These are phyloP conservation scores for Rhodotorula babjevae DNA, from an alignment of 768 basidiomycete genomes.

Conservation along the genomic window DNA sequence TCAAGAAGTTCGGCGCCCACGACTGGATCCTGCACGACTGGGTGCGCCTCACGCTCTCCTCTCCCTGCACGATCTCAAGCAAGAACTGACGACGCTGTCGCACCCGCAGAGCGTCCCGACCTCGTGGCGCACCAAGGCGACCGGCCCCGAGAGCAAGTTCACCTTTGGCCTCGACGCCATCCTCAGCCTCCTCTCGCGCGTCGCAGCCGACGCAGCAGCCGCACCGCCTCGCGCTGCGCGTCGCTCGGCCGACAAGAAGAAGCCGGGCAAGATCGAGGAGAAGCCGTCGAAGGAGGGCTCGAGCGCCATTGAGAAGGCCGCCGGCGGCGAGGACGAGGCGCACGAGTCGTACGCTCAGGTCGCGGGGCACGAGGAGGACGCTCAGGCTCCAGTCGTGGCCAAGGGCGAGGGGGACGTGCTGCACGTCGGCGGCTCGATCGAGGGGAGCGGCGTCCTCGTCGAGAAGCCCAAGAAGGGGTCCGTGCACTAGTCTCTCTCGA, in stretches of 20 bases:
- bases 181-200: not conserved
- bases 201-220: not conserved
- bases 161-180: constrained; percentile 12
- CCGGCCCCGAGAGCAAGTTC: constrained; percentile 1
- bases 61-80: too few relatives aligned
- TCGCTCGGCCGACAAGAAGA: too few relatives aligned
- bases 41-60: not conserved
- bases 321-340: not conserved
- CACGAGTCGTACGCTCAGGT: not conserved
- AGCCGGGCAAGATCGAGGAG: too few relatives aligned
- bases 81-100: not conserved
- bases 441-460: not conserved
- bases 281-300: not conserved
- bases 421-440: not conserved
- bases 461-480: not conserved
- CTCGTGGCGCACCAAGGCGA: not conserved
- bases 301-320: not conserved
- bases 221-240: too few relatives aligned
- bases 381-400: not conserved
- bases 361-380: not conserved
- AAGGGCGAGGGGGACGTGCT: not conserved
- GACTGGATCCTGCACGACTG: constrained; percentile 7
- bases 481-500: not conserved
- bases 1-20: constrained; percentile 5
- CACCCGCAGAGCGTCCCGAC: constrained; percentile 6